phyloP scores from a whole-genome alignment of 148 eudicot genomes.

The Euryodendron excelsum region DNA sequence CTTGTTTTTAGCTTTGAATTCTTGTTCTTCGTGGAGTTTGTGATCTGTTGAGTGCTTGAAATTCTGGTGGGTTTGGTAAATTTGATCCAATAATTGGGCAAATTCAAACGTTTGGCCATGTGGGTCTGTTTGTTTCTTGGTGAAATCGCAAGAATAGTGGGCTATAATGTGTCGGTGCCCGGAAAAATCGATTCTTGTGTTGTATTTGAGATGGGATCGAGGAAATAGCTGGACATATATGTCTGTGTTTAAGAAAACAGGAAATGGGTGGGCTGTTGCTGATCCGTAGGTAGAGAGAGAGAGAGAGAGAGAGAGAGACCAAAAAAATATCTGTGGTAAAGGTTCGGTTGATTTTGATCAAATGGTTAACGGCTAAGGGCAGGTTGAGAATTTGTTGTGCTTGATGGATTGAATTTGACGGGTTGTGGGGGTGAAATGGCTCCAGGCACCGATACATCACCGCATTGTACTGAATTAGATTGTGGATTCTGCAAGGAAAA shows the following conservation, averaged over 20 bases:
- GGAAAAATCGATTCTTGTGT: conserved; percentile 5
- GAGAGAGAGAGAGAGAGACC: neutral
- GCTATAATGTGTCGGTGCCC: neutral
- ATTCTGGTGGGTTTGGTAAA: neutral
- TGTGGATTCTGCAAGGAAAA: conserved; percentile 26
- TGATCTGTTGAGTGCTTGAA: neutral
- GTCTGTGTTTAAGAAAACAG: neutral
- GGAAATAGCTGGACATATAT: conserved; percentile 14
- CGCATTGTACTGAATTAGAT: conserved; percentile 24
- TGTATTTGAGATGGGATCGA: conserved; percentile 4
- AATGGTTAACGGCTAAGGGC: neutral
- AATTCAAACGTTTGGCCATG: conserved; percentile 15
- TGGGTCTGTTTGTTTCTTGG: conserved; percentile 24
- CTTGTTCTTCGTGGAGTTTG: neutral
- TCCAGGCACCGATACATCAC: conserved; percentile 28
- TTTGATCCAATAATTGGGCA: neutral
- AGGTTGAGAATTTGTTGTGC: neutral
- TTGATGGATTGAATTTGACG: conserved; percentile 23
- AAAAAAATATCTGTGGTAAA: neutral
- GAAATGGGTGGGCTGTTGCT: neutral
- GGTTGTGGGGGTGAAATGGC: conserved; percentile 25
- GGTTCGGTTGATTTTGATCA: neutral
- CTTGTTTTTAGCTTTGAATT: neutral
- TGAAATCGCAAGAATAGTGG: conserved; percentile 17
- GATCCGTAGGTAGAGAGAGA: neutral